These are phyloP conservation scores for Iris macrosiphon DNA, from an alignment of 106 monocot species.

Conservation along the genomic window DNA sequence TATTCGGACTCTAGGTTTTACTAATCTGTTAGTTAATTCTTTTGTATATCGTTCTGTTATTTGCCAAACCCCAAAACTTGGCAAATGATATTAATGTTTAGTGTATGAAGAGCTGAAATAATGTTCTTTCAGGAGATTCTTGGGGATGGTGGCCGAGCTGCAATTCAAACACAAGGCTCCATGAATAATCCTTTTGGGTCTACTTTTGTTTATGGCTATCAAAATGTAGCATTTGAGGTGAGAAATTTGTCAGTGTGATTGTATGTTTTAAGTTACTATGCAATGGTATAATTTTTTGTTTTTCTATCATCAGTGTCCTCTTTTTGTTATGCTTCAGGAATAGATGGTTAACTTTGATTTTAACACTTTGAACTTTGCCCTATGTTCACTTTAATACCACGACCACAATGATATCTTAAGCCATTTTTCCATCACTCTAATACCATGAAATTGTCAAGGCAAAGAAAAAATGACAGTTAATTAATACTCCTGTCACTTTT, in stretches of 20 bases:
- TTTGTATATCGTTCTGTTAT: neutral
- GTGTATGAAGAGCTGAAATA: neutral
- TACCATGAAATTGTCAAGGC: too few species aligned
- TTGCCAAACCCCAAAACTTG: neutral
- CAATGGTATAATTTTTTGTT: neutral
- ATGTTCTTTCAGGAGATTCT: slow-evolving; percentile 62
- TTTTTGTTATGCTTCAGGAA: neutral
- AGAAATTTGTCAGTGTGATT: neutral
- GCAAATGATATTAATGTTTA: neutral
- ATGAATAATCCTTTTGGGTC: slow-evolving; percentile 96
- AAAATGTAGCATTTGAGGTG: slow-evolving; percentile 94
- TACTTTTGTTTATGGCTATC: slow-evolving; percentile 95
- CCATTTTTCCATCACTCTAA: neutral
- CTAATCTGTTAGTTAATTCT: too few species aligned
- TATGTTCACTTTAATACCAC: too few species aligned
- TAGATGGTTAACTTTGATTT: neutral
- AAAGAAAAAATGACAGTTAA: too few species aligned
- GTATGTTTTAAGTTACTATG: neutral
- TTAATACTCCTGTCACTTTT: too few species aligned
- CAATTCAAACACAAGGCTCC: slow-evolving; percentile 93
- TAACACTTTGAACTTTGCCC: too few species aligned
- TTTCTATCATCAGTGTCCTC: neutral
- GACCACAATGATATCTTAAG: too few species aligned
- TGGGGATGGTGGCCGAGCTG: slow-evolving; percentile 93
- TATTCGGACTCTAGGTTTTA: too few species aligned